These are phyloP conservation scores for Brasenia schreberi DNA, from an alignment of 164 flowering plant genomes.

Conservation along the genomic window DNA sequence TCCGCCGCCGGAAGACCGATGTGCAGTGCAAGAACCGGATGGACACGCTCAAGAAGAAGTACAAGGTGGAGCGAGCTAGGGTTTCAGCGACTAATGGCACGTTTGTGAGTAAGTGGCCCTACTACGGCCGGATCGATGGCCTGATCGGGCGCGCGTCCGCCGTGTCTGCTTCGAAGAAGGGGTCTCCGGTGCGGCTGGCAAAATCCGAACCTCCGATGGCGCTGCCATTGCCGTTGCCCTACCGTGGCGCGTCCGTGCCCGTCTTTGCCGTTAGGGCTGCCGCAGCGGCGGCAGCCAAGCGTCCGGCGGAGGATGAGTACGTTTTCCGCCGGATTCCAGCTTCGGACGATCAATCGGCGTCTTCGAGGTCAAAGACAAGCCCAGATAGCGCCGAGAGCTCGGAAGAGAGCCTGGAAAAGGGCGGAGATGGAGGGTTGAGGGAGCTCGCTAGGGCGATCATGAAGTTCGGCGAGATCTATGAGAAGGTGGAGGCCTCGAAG, in stretches of 20 bases:
- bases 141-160: constrained; percentile 25
- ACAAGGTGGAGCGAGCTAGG: constrained; percentile 66
- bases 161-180: constrained; percentile 20
- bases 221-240: constrained; percentile 16
- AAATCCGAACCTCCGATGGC: constrained; percentile 8
- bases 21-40: constrained; percentile 94
- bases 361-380: constrained; percentile 6
- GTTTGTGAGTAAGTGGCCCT: constrained; percentile 16
- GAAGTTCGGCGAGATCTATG: constrained; percentile 61
- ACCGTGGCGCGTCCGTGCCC: constrained; percentile 13
- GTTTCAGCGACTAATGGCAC: constrained; percentile 30
- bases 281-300: constrained; percentile 4
- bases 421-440: constrained; percentile 34
- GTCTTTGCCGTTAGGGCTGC: constrained; percentile 5
- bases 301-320: constrained; percentile 4
- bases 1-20: constrained; percentile 57
- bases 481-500: constrained; percentile 67
- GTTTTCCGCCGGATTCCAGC: not conserved
- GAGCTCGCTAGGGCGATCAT: constrained; percentile 55
- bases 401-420: constrained; percentile 17
- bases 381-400: constrained; percentile 19
- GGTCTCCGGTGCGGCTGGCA: constrained; percentile 22
- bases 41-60: constrained; percentile 93
- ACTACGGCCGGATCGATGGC: constrained; percentile 14
- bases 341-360: not conserved